phyloP scores from a whole-genome alignment of 2,329 filamentous ascomycete genomes.

The Aspergillus bombycis region DNA sequence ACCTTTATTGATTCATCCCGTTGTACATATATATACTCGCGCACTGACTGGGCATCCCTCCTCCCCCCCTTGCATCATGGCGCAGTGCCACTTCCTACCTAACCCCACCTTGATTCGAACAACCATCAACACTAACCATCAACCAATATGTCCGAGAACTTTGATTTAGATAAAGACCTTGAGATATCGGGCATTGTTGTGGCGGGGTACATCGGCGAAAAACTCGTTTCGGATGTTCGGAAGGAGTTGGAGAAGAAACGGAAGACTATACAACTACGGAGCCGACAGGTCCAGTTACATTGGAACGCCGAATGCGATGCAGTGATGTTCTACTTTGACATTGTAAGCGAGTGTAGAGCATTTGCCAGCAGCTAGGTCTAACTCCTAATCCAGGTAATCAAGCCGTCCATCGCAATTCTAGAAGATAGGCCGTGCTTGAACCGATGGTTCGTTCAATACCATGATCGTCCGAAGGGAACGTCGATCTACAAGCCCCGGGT shows the following conservation, averaged over 20 bases:
- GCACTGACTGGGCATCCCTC: neutral
- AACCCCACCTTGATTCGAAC: neutral
- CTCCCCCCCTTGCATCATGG: slow-evolving; percentile 3
- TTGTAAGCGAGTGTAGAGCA: neutral
- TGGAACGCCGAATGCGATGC: neutral
- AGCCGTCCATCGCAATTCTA: neutral
- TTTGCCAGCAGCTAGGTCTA: neutral
- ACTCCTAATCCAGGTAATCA: neutral
- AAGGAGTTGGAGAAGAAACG: neutral
- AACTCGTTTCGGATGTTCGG: neutral
- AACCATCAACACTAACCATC: neutral
- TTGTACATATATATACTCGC: neutral
- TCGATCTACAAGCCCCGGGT: neutral
- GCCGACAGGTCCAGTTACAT: neutral
- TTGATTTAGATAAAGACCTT: neutral
- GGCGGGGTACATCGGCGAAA: neutral
- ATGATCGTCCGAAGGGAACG: neutral
- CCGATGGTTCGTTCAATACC: neutral
- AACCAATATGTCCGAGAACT: slow-evolving; percentile 2
- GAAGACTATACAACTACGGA: neutral
- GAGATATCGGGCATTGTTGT: neutral
- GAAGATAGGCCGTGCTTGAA: neutral
- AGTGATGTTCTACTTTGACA: neutral
- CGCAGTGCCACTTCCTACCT: neutral
- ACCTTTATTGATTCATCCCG: neutral